These are phyloP conservation scores for Ambispora gerdemannii DNA, from an alignment of 192 early-diverging fungal genomes.

Conservation along the genomic window DNA sequence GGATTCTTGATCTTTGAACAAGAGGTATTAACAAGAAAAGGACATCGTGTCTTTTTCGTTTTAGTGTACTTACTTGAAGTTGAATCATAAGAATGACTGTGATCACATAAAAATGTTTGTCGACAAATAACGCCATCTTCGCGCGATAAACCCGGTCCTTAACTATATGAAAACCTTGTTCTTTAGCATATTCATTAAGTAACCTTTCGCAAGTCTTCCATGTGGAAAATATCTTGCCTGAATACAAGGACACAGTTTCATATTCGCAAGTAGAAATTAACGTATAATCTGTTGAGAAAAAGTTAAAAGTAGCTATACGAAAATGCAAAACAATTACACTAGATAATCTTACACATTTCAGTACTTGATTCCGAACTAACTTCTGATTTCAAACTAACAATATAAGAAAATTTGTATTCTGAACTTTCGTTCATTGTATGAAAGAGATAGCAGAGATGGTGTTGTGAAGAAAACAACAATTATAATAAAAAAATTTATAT, in stretches of 20 bases:
- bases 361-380: too few species aligned
- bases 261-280: too few species aligned
- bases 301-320: too few species aligned
- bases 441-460: too few species aligned
- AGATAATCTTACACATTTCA: too few species aligned
- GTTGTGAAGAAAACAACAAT: too few species aligned
- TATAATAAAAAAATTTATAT: too few species aligned
- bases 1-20: constrained; percentile 3
- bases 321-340: too few species aligned
- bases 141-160: neutral
- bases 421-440: too few species aligned
- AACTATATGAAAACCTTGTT: constrained; percentile 11
- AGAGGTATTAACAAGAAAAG: constrained; percentile 3
- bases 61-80: neutral
- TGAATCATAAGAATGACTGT: neutral
- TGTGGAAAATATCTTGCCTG: neutral
- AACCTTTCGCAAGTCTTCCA: constrained; percentile 4
- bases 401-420: too few species aligned
- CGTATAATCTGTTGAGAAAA: too few species aligned
- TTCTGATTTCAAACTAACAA: too few species aligned
- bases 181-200: neutral
- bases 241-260: neutral
- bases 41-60: constrained; percentile 3
- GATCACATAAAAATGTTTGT: neutral
- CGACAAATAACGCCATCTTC: neutral